A percentile compares a stretch with the other conserved stretches of the same genome.
Conservation (phyloP, 495 filamentous ascomycete species). For the Cercophora scortea region DNA sequence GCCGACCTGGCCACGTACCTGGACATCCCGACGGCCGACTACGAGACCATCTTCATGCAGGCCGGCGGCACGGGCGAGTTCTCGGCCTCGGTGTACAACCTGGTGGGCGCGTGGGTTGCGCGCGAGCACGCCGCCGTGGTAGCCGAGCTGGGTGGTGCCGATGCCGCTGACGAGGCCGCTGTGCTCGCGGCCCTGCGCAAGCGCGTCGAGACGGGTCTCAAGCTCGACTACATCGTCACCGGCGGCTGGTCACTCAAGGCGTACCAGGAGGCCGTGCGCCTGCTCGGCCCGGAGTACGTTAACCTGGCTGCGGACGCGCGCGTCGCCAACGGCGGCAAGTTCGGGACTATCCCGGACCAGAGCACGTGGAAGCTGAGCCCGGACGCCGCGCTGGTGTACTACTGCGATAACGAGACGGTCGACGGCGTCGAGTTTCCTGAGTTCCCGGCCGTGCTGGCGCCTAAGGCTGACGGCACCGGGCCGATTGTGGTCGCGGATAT, state of each 20-base stretch:
- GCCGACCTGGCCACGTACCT: conserved; percentile 59
- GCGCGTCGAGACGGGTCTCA: conserved; percentile 56
- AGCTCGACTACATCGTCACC: conserved; percentile 84
- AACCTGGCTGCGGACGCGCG: conserved; percentile 71
- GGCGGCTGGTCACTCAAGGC: conserved; percentile 92
- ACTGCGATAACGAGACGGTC: conserved; percentile 90
- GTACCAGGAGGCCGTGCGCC: conserved; percentile 69
- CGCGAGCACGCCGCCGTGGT: conserved; percentile 39
- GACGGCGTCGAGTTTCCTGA: conserved; percentile 89
- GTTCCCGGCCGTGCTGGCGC: conserved; percentile 59
- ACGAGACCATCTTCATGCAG: conserved; percentile 77
- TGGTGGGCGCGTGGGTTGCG: conserved; percentile 75
- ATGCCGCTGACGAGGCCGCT: conserved; percentile 31
- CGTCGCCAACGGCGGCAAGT: conserved; percentile 70
- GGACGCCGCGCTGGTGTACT: conserved; percentile 75
- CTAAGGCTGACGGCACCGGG: conserved; percentile 45
- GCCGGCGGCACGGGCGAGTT: conserved; percentile 79
- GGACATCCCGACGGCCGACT: conserved; percentile 60
- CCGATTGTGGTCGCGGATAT: conserved; percentile 77
- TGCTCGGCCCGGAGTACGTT: conserved; percentile 69
- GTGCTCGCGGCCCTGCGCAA: conserved; percentile 50
- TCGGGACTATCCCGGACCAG: conserved; percentile 73
- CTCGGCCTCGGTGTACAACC: conserved; percentile 71
- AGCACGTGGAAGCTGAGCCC: conserved; percentile 68
- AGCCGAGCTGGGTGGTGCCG: conserved; percentile 23